Evolutionary conservation across 768 basidiomycete species (phyloP).

Genomic region (Neoboletus magnificus): DNA sequence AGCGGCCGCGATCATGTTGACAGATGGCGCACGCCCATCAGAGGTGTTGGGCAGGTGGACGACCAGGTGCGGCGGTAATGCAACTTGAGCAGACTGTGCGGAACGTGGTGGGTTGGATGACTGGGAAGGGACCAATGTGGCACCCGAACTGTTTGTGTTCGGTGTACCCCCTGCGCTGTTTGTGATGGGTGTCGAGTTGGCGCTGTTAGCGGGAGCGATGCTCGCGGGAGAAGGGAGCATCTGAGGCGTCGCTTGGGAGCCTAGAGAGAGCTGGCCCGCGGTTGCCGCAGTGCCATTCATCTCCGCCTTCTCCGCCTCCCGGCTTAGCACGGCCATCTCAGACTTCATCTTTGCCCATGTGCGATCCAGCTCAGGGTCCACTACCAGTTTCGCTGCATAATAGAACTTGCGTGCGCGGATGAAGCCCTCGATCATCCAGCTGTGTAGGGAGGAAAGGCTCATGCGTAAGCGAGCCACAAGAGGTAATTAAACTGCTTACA

Average conservation of each 20-base stretch:
- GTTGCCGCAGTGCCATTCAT: slow-evolving; percentile 28
- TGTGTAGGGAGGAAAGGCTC: slow-evolving; percentile 32
- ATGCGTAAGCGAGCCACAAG: slow-evolving; percentile 26
- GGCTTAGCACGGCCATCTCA: slow-evolving; percentile 31
- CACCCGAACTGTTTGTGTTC: slow-evolving; percentile 32
- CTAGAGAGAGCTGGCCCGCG: slow-evolving; percentile 25
- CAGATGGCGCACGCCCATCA: slow-evolving; percentile 29
- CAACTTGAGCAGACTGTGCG: slow-evolving; percentile 31
- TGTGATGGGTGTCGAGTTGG: slow-evolving; percentile 73
- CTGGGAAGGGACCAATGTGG: slow-evolving; percentile 25
- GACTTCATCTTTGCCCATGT: slow-evolving; percentile 34
- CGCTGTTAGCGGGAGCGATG: slow-evolving; percentile 62
- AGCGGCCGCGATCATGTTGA: slow-evolving; percentile 29
- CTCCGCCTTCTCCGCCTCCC: slow-evolving; percentile 36
- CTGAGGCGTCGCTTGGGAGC: slow-evolving; percentile 50
- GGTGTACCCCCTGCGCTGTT: slow-evolving; percentile 54
- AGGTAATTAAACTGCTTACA: slow-evolving; percentile 49
- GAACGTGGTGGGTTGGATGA: slow-evolving; percentile 28
- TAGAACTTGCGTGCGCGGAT: slow-evolving; percentile 54
- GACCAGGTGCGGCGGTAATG: slow-evolving; percentile 39
- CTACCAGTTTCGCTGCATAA: slow-evolving; percentile 35
- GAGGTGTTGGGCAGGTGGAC: slow-evolving; percentile 27
- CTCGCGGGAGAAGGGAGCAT: slow-evolving; percentile 82
- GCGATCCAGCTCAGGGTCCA: slow-evolving; percentile 35
- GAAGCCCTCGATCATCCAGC: slow-evolving; percentile 77